Percentiles rank a stretch among this genome's conserved stretches.
These are phyloP conservation scores for Trichoderma koningiopsis DNA, from an alignment of 2,329 filamentous ascomycete species.

Conservation along the genomic window DNA sequence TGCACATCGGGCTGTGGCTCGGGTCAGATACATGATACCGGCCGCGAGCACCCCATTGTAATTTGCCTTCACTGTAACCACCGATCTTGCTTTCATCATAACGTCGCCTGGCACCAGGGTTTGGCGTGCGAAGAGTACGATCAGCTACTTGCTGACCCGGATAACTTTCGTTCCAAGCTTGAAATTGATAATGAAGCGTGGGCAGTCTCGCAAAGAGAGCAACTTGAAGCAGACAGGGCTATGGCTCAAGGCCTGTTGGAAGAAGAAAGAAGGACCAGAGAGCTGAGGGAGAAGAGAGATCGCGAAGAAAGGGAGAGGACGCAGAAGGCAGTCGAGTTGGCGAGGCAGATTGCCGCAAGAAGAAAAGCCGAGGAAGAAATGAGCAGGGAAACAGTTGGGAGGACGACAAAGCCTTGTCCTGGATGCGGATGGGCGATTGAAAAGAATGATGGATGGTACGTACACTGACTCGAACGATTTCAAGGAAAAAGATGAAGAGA, in stretches of 20 bases:
- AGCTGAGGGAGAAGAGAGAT: slow-evolving; percentile 31
- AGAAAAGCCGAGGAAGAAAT: slow-evolving; percentile 41
- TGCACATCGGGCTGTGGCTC: slow-evolving; percentile 55
- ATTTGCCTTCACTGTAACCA: slow-evolving; percentile 44
- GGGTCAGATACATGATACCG: slow-evolving; percentile 54
- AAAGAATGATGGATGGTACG: slow-evolving; percentile 48
- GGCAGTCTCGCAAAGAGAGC: slow-evolving; percentile 47
- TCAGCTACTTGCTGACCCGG: slow-evolving; percentile 41
- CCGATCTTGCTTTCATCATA: slow-evolving; percentile 48
- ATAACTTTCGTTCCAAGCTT: slow-evolving; percentile 42
- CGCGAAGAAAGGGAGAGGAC: slow-evolving; percentile 34
- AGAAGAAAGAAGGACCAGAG: slow-evolving; percentile 36
- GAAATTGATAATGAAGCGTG: slow-evolving; percentile 41
- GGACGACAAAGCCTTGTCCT: slow-evolving; percentile 44
- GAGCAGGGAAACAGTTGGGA: slow-evolving; percentile 35
- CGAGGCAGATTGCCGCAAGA: slow-evolving; percentile 34
- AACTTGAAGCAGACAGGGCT: slow-evolving; percentile 49
- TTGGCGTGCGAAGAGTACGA: slow-evolving; percentile 49
- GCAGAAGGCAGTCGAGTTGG: slow-evolving; percentile 34
- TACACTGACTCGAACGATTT: slow-evolving; percentile 4
- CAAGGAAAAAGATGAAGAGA: not conserved
- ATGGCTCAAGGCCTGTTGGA: slow-evolving; percentile 39
- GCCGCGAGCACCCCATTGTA: slow-evolving; percentile 44
- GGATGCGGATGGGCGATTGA: slow-evolving; percentile 43
- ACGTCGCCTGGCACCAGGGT: slow-evolving; percentile 45